Base-by-base conservation (phyloP, 2,329 filamentous ascomycete species). In the Trichoderma gracile region DNA sequence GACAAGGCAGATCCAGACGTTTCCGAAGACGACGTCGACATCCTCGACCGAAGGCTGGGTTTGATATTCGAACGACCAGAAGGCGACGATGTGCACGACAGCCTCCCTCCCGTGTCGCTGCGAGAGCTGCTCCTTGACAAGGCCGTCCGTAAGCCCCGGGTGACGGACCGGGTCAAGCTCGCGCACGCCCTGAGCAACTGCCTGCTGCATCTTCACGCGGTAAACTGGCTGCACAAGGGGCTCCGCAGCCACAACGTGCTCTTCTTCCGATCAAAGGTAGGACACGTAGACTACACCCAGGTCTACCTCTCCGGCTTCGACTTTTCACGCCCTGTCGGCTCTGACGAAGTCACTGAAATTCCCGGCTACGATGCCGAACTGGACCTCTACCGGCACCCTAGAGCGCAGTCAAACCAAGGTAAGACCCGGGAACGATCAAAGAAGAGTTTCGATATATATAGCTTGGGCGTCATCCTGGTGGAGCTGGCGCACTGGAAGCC, bases 151-250 rank as follows among this genome's bases (percentile, higher is more conserved):
- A 80, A 77, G 57, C 84, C 84, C 1, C 76, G 80, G 1, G 77
- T 87, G 3, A 84, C 82, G 0, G 78, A 81, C 25, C 79, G 85
- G 38, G 76, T 86, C 61, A 73, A 70, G 30, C 78, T 87, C 19
- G 84, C 84, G 50, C 78, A 79, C 53, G 79, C 80, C 27, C 75
- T 86, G 33, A 77, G 81, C 64, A 81, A 82, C 68, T 85, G 80
- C 19, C 71, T 87, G 3, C 73, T 86, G 53, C 83, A 84, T 63
- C 76, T 86, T 0, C 83, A 86, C 68, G 78, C 81, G 3, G 82
- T 84, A 1, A 80, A 84, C 66, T 86, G 83, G 83, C 76, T 86
- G 6, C 84, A 86, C 75, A 86, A 86, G 68, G 82, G 82, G n/a
- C 75, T 86, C 5, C 80, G 83, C 14, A 81, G 79, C 64, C 75